Conservation (phyloP, 176 grass and related monocot genomes). For the Paspalum notatum region DNA sequence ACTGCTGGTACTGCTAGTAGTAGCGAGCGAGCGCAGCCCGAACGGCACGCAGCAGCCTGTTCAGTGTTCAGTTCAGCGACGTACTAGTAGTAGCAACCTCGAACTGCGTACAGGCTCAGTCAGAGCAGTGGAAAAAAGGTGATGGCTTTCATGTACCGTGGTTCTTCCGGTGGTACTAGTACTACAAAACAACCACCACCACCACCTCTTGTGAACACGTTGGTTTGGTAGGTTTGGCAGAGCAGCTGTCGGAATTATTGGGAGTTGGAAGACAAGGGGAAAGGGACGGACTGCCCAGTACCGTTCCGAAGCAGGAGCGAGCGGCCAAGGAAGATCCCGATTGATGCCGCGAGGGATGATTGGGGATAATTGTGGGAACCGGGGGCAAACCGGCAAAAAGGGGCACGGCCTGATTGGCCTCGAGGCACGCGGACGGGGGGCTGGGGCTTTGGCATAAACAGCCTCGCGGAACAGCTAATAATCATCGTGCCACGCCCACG, state of each 20-base stretch:
- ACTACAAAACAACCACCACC: too few species aligned
- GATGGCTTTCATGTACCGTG: not conserved
- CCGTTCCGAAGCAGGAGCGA: not conserved
- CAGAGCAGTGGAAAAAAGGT: not conserved
- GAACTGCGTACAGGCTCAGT: not conserved
- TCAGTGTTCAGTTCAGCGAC: not conserved
- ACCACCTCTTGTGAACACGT: not conserved
- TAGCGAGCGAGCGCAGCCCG: not conserved
- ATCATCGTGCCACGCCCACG: slow-evolving; percentile 2
- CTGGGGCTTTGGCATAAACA: too few species aligned
- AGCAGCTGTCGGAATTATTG: not conserved
- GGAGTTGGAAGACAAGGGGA: not conserved
- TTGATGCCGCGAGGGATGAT: slow-evolving; percentile 20
- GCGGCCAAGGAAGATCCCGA: not conserved
- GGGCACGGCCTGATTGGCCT: too few species aligned
- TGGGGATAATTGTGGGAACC: slow-evolving; percentile 3
- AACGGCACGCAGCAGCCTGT: not conserved
- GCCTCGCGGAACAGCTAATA: slow-evolving; percentile 34
- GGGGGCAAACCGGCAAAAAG: not conserved
- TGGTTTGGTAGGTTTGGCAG: not conserved
- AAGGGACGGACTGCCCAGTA: not conserved
- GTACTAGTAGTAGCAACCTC: not conserved
- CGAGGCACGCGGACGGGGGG: too few species aligned
- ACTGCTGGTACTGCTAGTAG: too few species aligned
- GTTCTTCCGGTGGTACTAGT: not conserved